Evolutionary conservation across 2,329 filamentous ascomycete species (phyloP), one percentile per base, ranked within the genome.

Genomic region (Phaeosphaeria sp.): DNA sequence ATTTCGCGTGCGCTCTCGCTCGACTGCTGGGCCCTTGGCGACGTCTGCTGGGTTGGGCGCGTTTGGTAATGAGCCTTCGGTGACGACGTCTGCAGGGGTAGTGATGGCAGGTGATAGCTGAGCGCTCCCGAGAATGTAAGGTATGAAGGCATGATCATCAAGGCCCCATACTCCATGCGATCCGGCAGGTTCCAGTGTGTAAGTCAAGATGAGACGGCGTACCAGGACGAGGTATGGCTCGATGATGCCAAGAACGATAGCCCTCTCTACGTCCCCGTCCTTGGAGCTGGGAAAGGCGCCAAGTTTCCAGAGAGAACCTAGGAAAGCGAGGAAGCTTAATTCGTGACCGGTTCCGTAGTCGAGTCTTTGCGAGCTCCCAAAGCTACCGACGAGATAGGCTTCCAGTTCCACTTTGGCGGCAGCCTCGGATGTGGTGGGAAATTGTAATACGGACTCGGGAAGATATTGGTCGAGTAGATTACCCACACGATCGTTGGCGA

Each of bases 341-440:
- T 99, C 95, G 75, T 99, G 95, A 0, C 95, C 95, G 0, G 95
- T 98, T 1, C 95, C 95, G 72, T 97, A 99, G 78, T 99, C 95
- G 23, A 99, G 82, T 53, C 95, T 83, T 70, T 97, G 92, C 0
- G 91, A 78, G 72, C 93, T 98, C 3, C 95, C 95, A 78, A 97
- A 97, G 4, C 86, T 87, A 15, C 93, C 93, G 3, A 96, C 77
- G 1, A 99, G 84, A 74, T 99, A 99, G 43, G 86, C 84, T 56
- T 82, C 84, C 9, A 97, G 79, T 77, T 98, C 94, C 48, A 85
- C 84, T 64, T 83, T 82, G 5, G 87, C 85, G 1, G 82, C 80
- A 2, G 68, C 77, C 0, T 73, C 69, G 11, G 62, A 63, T 2
- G 60, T 56, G 15, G 65, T 67, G 17, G 74, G 71, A 11, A 70